These are phyloP conservation scores for Lathyrus oleraceus DNA, from an alignment of 306 rosid genomes.

Conservation along the genomic window DNA sequence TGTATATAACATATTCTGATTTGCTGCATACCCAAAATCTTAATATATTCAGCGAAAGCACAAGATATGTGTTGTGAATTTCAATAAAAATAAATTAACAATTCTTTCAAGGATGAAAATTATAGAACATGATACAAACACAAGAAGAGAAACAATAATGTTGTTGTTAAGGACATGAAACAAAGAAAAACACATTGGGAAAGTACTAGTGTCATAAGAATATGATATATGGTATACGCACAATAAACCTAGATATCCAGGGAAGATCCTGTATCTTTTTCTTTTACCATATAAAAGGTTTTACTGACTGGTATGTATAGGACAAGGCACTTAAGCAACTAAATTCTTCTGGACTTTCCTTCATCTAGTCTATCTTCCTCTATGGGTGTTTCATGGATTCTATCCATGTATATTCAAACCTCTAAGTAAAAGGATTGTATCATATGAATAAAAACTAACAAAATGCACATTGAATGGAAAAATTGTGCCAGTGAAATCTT, in stretches of 20 bases:
- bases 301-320: background rate
- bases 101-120: background rate
- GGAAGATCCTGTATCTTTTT: background rate
- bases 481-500: background rate
- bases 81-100: constrained; percentile 33
- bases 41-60: constrained; percentile 26
- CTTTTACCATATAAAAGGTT: background rate
- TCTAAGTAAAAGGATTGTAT: too few species aligned
- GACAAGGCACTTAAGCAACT: background rate
- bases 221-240: background rate
- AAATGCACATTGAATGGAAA: too few species aligned
- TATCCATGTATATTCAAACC: too few species aligned
- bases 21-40: constrained; percentile 58
- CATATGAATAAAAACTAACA: too few species aligned
- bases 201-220: background rate
- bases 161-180: background rate
- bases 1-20: constrained; percentile 89
- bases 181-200: too few species aligned
- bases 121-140: constrained; percentile 16
- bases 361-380: too few species aligned
- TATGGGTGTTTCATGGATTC: too few species aligned
- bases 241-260: background rate
- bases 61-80: constrained; percentile 16
- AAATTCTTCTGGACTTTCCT: background rate
- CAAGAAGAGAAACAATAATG: background rate